Base-by-base conservation (phyloP, 176 grass and related monocot genomes). In the Elymus sibiricus region DNA sequence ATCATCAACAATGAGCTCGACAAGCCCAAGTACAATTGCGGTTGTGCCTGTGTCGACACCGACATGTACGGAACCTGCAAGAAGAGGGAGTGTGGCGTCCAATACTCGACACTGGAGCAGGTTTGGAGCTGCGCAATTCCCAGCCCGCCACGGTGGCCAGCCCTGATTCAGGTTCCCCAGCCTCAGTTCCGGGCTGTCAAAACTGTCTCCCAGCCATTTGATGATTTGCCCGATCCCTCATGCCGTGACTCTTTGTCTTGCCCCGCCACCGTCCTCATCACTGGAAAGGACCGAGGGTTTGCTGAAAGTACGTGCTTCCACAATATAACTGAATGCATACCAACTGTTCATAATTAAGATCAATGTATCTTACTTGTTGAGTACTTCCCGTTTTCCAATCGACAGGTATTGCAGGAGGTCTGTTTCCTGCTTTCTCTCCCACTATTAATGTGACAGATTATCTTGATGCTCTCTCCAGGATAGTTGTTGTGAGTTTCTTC, bases 51-150 rank as follows among this genome's bases (percentile, higher is more conserved):
- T 28, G 39, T 88, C 2, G 78, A 87, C 11, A 59, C 31, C 22
- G 67, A 64, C 35, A 59, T 6, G 9, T 79, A 82, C 0, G 91
- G 89, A 76, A 64, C 25, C 11, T 97, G 94, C 38, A 51, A 62
- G 35, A 88, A 71, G 35, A 77, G 58, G 38, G 81, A 85, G 24
- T 95, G 95, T 9, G 96, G 96, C 66, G 67, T 92, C 68, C 86
- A 98, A 61, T 81, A 94, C 93, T 95, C 95, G 1, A 88, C 95
- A 0, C 63, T 90, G 49, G 90, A 92, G 34, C 96, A 98, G 80
- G 90, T 94, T 6, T 66, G 25, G 56, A 79, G 72, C 63, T 95
- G 93, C 66, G 63, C 90, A 1, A 91, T 98, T 12, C 82, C 86
- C 31, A 89, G 74, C n/a, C 92, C 91, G 0, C 74, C 90, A 5